Base-by-base conservation (phyloP, 352 stramenopile species). In the Saprolegnia parasitica region DNA sequence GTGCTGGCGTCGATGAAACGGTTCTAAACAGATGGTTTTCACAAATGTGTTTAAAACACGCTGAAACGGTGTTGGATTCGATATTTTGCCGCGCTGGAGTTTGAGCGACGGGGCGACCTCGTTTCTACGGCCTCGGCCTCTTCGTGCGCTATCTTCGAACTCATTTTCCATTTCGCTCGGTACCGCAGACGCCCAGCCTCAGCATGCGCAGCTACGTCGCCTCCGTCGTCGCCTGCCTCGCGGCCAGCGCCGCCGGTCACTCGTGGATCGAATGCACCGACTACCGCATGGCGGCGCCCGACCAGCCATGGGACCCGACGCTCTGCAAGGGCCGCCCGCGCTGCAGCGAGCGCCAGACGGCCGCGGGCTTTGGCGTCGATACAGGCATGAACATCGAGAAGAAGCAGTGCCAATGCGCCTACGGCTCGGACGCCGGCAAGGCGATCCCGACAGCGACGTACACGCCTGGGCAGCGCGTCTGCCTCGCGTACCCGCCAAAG, bases 211-310 rank as follows among this genome's bases (percentile, higher is more conserved):
- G 29, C 29, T 35, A 35, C 29, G 29, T 35, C 29, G 5, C 5
- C 29, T 35, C 29, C 29, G 2, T 35, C 29, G 29, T 35, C 29
- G 29, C 29, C 29, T 35, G 29, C 29, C 29, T 35, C 29, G 29
- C 29, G 29, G 29, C 29, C 29, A 35, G 29, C 29, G 29, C 29
- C 29, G 29, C 29, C 29, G 29, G 29, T 0, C 75, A 78, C 56
- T 80, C 72, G 45, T 80, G 75, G 75, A 58, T 77, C 29, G 75
- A 80, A 68, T 80, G 75, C 65, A 78, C 75, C 40, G 72, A 80
- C 71, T 80, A 80, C 60, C 65, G 56, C 32, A 60, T 78, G 18
- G 62, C 49, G 4, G 49, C 66, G 32, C 73, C 64, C 11, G 55
- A 57, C 16, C 60, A 55, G 39, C 68, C 62, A 10, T 80, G 75